Conservation (phyloP, 1,284 basidiomycete genomes). For the Leccinum cinnamomeum region DNA sequence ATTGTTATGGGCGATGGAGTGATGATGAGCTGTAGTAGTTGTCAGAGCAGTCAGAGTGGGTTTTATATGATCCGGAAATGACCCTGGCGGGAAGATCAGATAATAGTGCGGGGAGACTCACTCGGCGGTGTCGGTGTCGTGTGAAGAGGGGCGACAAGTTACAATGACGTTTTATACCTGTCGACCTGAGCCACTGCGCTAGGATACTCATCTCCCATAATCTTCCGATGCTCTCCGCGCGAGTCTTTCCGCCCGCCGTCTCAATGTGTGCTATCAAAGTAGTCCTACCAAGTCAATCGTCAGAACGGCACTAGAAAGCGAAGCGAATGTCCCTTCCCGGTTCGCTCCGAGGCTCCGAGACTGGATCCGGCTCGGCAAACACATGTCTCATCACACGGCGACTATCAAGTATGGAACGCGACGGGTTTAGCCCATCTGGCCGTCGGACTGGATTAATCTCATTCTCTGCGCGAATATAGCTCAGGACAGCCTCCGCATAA, state of each 20-base stretch:
- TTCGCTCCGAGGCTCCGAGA: slow-evolving; percentile 21
- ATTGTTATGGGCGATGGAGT: slow-evolving; percentile 36
- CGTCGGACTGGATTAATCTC: not conserved
- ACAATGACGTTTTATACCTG: slow-evolving; percentile 32
- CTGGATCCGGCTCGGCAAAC: not conserved
- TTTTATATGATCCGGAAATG: slow-evolving; percentile 28
- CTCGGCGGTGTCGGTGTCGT: slow-evolving; percentile 14
- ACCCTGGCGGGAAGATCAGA: slow-evolving; percentile 13
- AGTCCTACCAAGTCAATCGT: not conserved
- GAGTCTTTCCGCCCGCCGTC: slow-evolving; percentile 26
- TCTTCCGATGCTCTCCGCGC: slow-evolving; percentile 32
- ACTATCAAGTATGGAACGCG: not conserved
- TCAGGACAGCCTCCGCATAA: not conserved
- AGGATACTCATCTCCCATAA: slow-evolving; percentile 39
- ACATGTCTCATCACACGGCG: not conserved
- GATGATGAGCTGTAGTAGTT: slow-evolving; percentile 5
- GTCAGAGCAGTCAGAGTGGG: slow-evolving; percentile 11
- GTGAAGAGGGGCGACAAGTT: slow-evolving; percentile 4
- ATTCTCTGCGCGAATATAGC: not conserved
- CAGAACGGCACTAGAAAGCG: not conserved
- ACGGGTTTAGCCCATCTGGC: not conserved
- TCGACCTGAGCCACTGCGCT: slow-evolving; percentile 27
- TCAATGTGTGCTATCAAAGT: not conserved
- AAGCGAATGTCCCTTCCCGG: slow-evolving; percentile 16
- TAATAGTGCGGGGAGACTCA: slow-evolving; percentile 16